Evolutionary conservation across 2,329 filamentous ascomycete species (phyloP), one percentile per base, ranked within the genome.

Genomic region (Scedosporium apiospermum): DNA sequence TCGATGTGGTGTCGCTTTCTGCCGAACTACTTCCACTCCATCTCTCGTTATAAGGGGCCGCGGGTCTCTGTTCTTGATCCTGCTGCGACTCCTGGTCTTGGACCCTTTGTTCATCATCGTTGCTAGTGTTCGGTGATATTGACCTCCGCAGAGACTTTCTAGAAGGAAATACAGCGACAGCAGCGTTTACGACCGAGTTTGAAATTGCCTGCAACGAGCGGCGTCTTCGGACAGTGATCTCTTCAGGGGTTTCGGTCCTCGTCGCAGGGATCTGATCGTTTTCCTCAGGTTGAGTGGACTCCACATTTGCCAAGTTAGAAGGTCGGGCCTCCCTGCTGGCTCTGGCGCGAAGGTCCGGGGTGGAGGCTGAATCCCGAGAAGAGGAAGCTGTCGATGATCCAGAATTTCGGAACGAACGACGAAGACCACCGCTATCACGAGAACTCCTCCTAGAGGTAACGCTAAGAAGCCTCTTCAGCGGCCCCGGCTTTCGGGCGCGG

Each of bases 171-270:
- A 67, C 61, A 4, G 62, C 62, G 6, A 61, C 63, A 9, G 66
- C 66, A 3, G 65, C 65, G 14, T 67, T 63, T 10, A 60, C 55
- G 12, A 67, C 64, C 3, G 66, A 64, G 6, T 58, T 62, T 4
- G 63, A 60, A 26, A 66, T 57, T 7, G 64, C 58, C 26, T 66
- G 63, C 12, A 67, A 60, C 1, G 66, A 66, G 2, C 63, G 62
- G 4, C 63, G 66, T 4, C 60, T 62, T 3, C 41, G 51, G 30
- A 62, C 38, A 3, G 10, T 42, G 4, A 7, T 42, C 30, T 57
- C 60, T 2, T 46, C 21, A 6, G 60, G 16, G 6, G 34, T 26
- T 23, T 62, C 51, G 14, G 21, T 21, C 21, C 34, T 51, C 6
- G 60, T 9, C 21, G 7, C 6, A 7, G n/a, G 10, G 6, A n/a